Conservation (phyloP, 129 eudicot genomes). For the Heracleum sosnowskyi region DNA sequence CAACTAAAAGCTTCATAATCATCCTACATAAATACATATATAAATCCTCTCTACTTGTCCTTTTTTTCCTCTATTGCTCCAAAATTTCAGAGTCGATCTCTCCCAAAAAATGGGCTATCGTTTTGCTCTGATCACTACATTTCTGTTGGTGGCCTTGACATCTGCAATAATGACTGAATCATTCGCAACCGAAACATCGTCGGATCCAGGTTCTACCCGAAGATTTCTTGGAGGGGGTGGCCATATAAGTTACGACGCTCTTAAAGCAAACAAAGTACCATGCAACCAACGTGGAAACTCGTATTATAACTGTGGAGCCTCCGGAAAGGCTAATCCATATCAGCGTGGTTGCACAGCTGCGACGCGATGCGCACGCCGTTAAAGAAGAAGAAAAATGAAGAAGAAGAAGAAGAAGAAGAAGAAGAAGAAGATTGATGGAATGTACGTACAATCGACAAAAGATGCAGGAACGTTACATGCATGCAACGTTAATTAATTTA, state of each 20-base stretch:
- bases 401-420: too few relatives aligned
- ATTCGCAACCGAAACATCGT: background rate
- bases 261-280: background rate
- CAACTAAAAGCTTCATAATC: background rate
- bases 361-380: background rate
- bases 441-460: background rate
- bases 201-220: background rate
- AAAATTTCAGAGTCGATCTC: background rate
- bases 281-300: slow-evolving; percentile 5
- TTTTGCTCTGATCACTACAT: background rate
- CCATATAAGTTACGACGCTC: slow-evolving; percentile 5
- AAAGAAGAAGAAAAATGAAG: background rate
- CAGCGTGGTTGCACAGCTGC: background rate
- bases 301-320: background rate
- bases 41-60: background rate
- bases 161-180: background rate
- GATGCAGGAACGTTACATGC: background rate
- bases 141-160: background rate
- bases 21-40: background rate
- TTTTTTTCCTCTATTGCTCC: background rate
- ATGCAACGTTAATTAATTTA: background rate
- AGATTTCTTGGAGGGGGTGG: background rate
- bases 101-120: background rate
- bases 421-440: background rate
- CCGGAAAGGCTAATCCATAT: slow-evolving; percentile 9